A percentile compares a stretch with the other conserved stretches of the same genome.
Conservation (phyloP, 257 asterid species). For the Thymus mandschuricus region DNA sequence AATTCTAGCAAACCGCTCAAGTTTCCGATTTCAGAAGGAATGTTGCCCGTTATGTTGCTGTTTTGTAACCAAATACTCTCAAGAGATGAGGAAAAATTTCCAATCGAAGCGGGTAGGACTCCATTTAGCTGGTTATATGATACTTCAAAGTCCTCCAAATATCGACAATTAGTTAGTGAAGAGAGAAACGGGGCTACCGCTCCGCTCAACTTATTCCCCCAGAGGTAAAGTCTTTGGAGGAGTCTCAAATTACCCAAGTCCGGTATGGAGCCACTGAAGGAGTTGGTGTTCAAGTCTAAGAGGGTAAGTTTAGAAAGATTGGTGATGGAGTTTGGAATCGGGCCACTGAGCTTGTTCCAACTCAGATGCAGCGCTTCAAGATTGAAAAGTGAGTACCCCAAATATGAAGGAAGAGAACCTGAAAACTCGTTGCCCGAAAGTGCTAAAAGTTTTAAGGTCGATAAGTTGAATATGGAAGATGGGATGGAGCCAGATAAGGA, state of each 20-base stretch:
- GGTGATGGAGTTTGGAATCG: background rate
- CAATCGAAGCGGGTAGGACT: conserved; percentile 28
- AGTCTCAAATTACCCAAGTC: too few relatives aligned
- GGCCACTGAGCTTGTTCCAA: too few relatives aligned
- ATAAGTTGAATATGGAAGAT: background rate
- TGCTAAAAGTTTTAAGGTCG: background rate
- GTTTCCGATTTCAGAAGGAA: conserved; percentile 2
- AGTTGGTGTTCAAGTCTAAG: conserved; percentile 15
- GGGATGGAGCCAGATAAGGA: conserved; percentile 1
- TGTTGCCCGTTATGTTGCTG: conserved; percentile 3
- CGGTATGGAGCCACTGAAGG: conserved; percentile 27
- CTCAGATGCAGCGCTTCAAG: too few relatives aligned
- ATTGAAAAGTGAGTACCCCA: too few relatives aligned
- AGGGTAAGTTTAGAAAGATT: too few relatives aligned
- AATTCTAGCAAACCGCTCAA: background rate
- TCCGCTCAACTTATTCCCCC: conserved; percentile 26
- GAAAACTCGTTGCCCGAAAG: background rate
- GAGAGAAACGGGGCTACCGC: conserved; percentile 21
- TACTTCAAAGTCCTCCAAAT: conserved; percentile 15
- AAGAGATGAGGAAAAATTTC: background rate
- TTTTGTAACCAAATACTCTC: too few relatives aligned
- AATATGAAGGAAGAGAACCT: too few relatives aligned
- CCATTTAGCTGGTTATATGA: conserved; percentile 17
- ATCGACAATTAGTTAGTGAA: conserved; percentile 29
- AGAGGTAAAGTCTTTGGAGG: background rate